phyloP scores from a whole-genome alignment of 441 rosid genomes.

The Monsonia emarginata region DNA sequence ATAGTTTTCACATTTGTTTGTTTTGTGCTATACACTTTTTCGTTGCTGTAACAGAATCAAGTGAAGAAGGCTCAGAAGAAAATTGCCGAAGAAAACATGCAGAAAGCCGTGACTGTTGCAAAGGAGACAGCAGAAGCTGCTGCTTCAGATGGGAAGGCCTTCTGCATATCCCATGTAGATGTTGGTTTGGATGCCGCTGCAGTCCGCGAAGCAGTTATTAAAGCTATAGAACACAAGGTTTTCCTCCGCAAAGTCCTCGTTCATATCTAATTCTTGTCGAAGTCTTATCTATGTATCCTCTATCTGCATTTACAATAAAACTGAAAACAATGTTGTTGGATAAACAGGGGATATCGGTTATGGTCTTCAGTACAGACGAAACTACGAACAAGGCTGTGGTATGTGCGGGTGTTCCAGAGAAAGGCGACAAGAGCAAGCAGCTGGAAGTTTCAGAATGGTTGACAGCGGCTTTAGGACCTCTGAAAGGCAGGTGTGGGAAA shows the following conservation, averaged over 20 bases:
- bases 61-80: slow-evolving; percentile 71
- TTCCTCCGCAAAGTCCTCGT: background rate
- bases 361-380: slow-evolving; percentile 86
- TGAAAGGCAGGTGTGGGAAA: slow-evolving; percentile 83
- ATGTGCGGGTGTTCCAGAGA: slow-evolving; percentile 80
- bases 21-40: background rate
- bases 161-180: slow-evolving; percentile 63
- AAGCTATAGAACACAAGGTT: slow-evolving; percentile 73
- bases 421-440: slow-evolving; percentile 42
- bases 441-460: slow-evolving; percentile 91
- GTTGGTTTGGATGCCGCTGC: slow-evolving; percentile 90
- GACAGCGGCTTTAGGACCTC: slow-evolving; percentile 61
- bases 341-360: slow-evolving; percentile 66
- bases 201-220: slow-evolving; percentile 79
- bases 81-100: slow-evolving; percentile 72
- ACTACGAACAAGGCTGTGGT: slow-evolving; percentile 77
- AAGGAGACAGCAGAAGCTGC: slow-evolving; percentile 62
- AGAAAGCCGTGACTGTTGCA: slow-evolving; percentile 57
- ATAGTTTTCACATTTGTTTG: background rate
- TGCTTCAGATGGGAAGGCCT: slow-evolving; percentile 56
- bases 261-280: background rate
- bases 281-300: background rate
- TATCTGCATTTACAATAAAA: background rate
- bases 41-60: slow-evolving; percentile 34
- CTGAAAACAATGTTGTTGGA: slow-evolving; percentile 13